phyloP scores from a whole-genome alignment of 306 rosid genomes.

The Pyrus betulifolia region DNA sequence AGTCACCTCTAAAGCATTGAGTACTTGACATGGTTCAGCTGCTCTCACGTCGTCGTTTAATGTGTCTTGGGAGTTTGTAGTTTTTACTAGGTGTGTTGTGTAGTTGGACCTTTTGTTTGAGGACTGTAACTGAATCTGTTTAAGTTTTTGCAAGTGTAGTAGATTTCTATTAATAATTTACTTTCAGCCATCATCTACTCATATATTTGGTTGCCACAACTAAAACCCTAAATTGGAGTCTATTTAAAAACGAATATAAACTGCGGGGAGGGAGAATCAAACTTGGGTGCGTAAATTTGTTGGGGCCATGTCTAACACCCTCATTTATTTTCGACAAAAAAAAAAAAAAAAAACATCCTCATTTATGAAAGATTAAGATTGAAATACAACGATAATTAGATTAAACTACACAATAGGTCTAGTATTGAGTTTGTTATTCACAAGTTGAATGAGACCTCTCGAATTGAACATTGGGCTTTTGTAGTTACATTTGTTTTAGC shows the following conservation, averaged over 20 bases:
- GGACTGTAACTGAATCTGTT: not conserved
- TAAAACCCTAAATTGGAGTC: too few species aligned
- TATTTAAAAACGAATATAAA: not conserved
- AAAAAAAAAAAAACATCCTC: too few species aligned
- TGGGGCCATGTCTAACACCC: too few species aligned
- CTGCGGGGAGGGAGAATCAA: too few species aligned
- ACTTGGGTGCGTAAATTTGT: not conserved
- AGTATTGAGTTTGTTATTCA: too few species aligned
- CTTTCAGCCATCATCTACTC: not conserved
- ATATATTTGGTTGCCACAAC: not conserved
- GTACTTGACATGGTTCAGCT: not conserved
- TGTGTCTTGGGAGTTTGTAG: not conserved
- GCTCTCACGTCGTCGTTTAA: not conserved
- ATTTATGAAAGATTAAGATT: too few species aligned
- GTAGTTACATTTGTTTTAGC: too few species aligned
- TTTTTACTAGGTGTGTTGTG: not conserved
- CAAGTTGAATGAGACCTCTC: too few species aligned
- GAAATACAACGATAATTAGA: too few species aligned
- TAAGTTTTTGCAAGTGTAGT: not conserved
- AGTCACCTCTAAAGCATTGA: slow-evolving; percentile 68
- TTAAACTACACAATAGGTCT: too few species aligned
- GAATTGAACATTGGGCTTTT: too few species aligned
- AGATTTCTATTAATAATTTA: not conserved
- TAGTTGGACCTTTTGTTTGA: not conserved
- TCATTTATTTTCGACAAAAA: too few species aligned